These are phyloP conservation scores for Cercophora scortea DNA, from an alignment of 495 filamentous ascomycete genomes.

Conservation along the genomic window DNA sequence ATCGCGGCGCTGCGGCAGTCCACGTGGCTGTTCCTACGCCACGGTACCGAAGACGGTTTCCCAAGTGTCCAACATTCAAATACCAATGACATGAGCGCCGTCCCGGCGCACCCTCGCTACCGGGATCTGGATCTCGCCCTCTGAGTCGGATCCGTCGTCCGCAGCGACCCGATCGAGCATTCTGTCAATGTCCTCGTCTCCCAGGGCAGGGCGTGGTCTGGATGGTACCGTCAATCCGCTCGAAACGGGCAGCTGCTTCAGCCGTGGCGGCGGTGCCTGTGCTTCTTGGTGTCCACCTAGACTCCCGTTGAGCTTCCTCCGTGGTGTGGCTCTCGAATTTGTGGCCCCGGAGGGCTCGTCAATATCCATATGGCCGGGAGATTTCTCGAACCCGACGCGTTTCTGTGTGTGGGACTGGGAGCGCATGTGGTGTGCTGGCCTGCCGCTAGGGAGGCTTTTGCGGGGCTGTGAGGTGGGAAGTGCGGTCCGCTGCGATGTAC, in stretches of 20 bases:
- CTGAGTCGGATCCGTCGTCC: slow-evolving; percentile 37
- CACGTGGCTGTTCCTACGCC: not conserved
- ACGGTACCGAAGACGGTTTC: not conserved
- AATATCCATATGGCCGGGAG: slow-evolving; percentile 34
- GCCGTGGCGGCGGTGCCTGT: slow-evolving; percentile 6
- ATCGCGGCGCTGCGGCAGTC: too few relatives aligned
- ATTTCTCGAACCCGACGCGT: slow-evolving; percentile 41
- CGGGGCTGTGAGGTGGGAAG: slow-evolving; percentile 35
- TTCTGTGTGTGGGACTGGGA: slow-evolving; percentile 27
- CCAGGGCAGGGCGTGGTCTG: slow-evolving; percentile 25
- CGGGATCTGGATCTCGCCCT: slow-evolving; percentile 40
- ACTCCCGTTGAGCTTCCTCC: slow-evolving; percentile 29
- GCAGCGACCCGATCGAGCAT: slow-evolving; percentile 37
- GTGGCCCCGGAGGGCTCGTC: slow-evolving; percentile 32
- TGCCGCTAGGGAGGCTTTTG: slow-evolving; percentile 37
- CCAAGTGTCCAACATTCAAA: not conserved
- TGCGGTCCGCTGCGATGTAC: slow-evolving; percentile 23
- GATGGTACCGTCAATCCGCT: slow-evolving; percentile 28
- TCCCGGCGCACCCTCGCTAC: slow-evolving; percentile 20
- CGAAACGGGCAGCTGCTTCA: slow-evolving; percentile 31
- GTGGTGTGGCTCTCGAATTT: slow-evolving; percentile 30
- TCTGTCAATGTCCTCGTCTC: slow-evolving; percentile 38
- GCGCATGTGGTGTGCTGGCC: slow-evolving; percentile 28
- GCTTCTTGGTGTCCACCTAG: slow-evolving; percentile 4
- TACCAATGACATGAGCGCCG: slow-evolving; percentile 11